Percentiles rank a stretch among this genome's conserved stretches.
Evolutionary conservation across 441 rosid genomes (phyloP).

Genomic region (Viola pubescens): DNA sequence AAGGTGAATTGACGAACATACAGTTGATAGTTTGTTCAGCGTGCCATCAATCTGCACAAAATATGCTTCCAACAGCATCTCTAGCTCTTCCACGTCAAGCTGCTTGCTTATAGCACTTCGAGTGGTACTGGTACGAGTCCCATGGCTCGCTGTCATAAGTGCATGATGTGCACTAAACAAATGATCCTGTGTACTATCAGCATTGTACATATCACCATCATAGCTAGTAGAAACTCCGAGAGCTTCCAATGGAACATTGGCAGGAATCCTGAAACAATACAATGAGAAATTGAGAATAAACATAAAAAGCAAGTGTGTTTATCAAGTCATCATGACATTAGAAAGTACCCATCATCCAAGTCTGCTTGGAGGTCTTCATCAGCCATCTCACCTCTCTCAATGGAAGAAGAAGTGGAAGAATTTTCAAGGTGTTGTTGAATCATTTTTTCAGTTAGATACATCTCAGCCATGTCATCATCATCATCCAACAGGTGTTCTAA

Average conservation of each 20-base stretch:
- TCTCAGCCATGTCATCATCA: conserved; percentile 93
- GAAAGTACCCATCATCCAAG: conserved; percentile 46
- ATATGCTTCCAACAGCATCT: conserved; percentile 89
- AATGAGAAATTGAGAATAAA: conserved; percentile 2
- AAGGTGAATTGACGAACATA: conserved; percentile 20
- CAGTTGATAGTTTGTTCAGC: conserved; percentile 73
- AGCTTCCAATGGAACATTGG: conserved; percentile 36
- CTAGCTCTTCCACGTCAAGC: conserved; percentile 73
- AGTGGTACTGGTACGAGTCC: conserved; percentile 49
- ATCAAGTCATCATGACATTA: conserved; percentile 7
- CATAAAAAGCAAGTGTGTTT: not conserved
- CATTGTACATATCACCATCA: conserved; percentile 33
- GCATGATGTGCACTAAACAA: conserved; percentile 33
- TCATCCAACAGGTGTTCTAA: conserved; percentile 81
- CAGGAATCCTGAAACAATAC: conserved; percentile 34
- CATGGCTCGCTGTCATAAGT: conserved; percentile 46
- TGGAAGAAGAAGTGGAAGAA: conserved; percentile 49
- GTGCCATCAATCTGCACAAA: conserved; percentile 84
- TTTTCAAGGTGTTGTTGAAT: conserved; percentile 47
- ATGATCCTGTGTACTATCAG: conserved; percentile 35
- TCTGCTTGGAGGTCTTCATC: conserved; percentile 42
- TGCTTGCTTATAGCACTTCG: conserved; percentile 50
- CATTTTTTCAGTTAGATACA: conserved; percentile 80
- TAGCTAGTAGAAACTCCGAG: conserved; percentile 26
- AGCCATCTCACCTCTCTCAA: conserved; percentile 42